Conservation (phyloP, 2,329 filamentous ascomycete genomes). For the Pseudogymnoascus sp. region DNA sequence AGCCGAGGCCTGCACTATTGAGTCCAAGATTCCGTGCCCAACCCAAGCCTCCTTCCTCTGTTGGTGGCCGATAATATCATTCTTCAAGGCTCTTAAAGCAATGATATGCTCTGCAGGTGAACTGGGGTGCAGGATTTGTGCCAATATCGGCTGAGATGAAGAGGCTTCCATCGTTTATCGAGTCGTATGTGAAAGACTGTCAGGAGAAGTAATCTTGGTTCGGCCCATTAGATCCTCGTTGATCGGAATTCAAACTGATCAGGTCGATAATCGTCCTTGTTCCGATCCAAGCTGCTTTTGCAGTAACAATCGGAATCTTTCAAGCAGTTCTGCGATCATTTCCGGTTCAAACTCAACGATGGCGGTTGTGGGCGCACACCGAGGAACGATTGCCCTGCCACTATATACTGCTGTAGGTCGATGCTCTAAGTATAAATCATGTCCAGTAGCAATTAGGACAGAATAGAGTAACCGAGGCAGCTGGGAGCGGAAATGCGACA, state of each 20-base stretch:
- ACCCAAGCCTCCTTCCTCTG: conserved; percentile 80
- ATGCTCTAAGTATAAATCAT: conserved; percentile 1
- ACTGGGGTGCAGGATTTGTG: conserved; percentile 49
- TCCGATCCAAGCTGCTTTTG: neutral
- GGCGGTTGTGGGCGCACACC: neutral
- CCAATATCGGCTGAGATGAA: conserved; percentile 46
- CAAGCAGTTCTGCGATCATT: neutral
- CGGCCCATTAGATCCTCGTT: neutral
- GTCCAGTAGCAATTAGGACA: neutral
- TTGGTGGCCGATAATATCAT: conserved; percentile 80
- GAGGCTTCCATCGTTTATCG: conserved; percentile 21
- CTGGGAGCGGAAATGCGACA: neutral
- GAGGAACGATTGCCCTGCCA: neutral
- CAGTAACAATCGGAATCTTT: neutral
- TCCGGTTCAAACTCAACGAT: neutral
- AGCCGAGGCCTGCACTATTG: conserved; percentile 41
- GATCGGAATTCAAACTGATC: neutral
- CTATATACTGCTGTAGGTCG: neutral
- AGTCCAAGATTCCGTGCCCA: conserved; percentile 58
- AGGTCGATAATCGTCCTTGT: neutral
- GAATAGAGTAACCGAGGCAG: neutral
- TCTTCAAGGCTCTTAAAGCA: conserved; percentile 70
- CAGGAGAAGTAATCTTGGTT: neutral
- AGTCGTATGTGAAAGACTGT: neutral
- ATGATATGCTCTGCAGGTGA: conserved; percentile 46